phyloP scores from a whole-genome alignment of 2,329 filamentous ascomycete species.

The Colletotrichum sp. region DNA sequence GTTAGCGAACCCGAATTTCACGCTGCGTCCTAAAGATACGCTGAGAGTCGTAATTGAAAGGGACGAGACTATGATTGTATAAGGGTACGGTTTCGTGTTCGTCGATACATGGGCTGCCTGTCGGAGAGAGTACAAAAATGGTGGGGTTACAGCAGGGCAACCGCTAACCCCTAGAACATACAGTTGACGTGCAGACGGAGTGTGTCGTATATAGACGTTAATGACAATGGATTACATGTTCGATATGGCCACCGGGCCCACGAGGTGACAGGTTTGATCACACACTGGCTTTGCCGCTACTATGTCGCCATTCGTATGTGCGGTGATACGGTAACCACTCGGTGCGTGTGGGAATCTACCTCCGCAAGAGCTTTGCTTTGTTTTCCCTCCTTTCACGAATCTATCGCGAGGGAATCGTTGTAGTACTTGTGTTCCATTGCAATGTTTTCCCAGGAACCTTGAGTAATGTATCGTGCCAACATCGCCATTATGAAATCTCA shows the following conservation, averaged over 20 bases:
- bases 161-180: neutral
- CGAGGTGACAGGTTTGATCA: neutral
- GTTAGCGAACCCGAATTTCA: conserved; percentile 21
- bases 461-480: neutral
- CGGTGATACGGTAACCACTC: neutral
- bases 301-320: neutral
- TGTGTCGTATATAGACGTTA: neutral
- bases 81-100: neutral
- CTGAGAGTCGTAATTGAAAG: conserved; percentile 8
- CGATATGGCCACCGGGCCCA: neutral
- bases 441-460: neutral
- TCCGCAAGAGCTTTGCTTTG: accelerated
- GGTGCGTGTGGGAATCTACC: neutral
- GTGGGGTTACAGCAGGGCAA: neutral
- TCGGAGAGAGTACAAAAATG: neutral
- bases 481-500: neutral
- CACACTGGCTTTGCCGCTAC: neutral
- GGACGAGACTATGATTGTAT: neutral
- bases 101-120: neutral
- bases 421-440: neutral
- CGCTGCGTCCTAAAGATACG: conserved; percentile 14
- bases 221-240: neutral
- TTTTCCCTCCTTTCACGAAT: neutral
- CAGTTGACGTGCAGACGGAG: neutral
- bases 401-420: neutral